Evolutionary conservation across 2,329 filamentous ascomycete genomes (phyloP).

Genomic region (Ophiosphaerella herpotricha): DNA sequence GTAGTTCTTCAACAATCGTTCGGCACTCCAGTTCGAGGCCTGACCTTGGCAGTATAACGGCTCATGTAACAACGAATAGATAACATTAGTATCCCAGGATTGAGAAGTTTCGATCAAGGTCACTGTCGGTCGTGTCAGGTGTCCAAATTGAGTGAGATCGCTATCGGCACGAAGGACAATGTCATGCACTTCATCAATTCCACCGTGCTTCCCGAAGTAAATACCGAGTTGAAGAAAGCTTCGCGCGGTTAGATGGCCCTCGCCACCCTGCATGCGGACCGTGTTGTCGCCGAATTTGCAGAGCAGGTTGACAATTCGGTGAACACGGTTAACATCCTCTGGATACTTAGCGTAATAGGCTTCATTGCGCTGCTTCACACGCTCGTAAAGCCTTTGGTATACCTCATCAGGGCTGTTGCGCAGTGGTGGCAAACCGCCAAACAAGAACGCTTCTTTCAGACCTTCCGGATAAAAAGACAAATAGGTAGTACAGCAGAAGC

Average conservation of each 20-base stretch:
- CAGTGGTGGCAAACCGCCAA: slow-evolving; percentile 81
- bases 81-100: slow-evolving; percentile 74
- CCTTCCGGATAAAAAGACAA: slow-evolving; percentile 78
- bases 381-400: slow-evolving; percentile 72
- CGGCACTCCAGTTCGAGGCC: slow-evolving; percentile 74
- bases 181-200: slow-evolving; percentile 48
- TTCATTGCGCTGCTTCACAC: slow-evolving; percentile 72
- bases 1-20: slow-evolving; percentile 61
- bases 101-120: slow-evolving; percentile 68
- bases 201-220: slow-evolving; percentile 72
- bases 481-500: slow-evolving; percentile 83
- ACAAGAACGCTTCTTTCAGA: slow-evolving; percentile 79
- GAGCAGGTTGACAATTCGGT: slow-evolving; percentile 68
- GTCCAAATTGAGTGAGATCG: slow-evolving; percentile 77
- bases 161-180: slow-evolving; percentile 70
- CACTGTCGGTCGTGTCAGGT: slow-evolving; percentile 73
- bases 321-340: slow-evolving; percentile 72
- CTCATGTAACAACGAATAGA: slow-evolving; percentile 89
- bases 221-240: slow-evolving; percentile 80
- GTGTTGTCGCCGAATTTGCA: slow-evolving; percentile 59
- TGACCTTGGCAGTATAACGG: slow-evolving; percentile 79
- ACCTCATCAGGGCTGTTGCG: slow-evolving; percentile 73
- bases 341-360: slow-evolving; percentile 86
- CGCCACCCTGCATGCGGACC: slow-evolving; percentile 72
- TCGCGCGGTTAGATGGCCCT: slow-evolving; percentile 67